Percentiles rank a stretch among this genome's conserved stretches.
These are phyloP conservation scores for Boletus fagicola DNA, from an alignment of 768 basidiomycete species.

Conservation along the genomic window DNA sequence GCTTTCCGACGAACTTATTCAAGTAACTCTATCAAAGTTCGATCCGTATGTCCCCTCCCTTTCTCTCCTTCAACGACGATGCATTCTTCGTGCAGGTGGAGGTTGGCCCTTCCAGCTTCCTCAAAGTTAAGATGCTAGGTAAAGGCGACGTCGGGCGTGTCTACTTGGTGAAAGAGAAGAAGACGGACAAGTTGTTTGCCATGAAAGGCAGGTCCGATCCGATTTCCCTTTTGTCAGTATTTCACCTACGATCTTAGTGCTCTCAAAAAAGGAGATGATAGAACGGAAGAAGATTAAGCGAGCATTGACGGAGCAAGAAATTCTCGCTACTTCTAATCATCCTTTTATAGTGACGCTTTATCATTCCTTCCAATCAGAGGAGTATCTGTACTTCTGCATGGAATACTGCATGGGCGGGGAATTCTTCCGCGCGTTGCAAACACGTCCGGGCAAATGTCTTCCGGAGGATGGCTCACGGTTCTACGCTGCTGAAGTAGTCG, in stretches of 20 bases:
- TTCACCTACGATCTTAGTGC: conserved; percentile 54
- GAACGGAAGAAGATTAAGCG: conserved; percentile 99
- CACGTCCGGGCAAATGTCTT: conserved; percentile 94
- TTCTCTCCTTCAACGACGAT: neutral
- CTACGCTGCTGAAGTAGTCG: conserved; percentile 98
- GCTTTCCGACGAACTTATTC: conserved; percentile 95
- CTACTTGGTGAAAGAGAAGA: conserved; percentile 98
- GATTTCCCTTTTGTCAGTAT: conserved; percentile 1
- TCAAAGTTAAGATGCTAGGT: conserved; percentile 97
- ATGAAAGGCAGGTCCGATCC: conserved; percentile 84
- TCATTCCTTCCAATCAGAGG: conserved; percentile 98
- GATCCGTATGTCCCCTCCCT: conserved; percentile 54
- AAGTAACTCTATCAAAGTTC: conserved; percentile 94
- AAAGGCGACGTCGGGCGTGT: conserved; percentile 99
- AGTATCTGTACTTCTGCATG: conserved; percentile 98
- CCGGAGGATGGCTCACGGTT: conserved; percentile 94
- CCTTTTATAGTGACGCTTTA: conserved; percentile 99
- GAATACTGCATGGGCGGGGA: conserved; percentile 99
- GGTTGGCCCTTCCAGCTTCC: conserved; percentile 90
- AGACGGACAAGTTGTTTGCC: conserved; percentile 91
- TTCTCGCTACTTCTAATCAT: conserved; percentile 96
- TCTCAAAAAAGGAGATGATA: conserved; percentile 99
- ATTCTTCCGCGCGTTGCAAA: conserved; percentile 97
- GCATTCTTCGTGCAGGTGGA: conserved; percentile 61
- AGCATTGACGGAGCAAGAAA: conserved; percentile 97